phyloP scores from a whole-genome alignment of 1,139 yeast genomes.

The Pichia sp. region DNA sequence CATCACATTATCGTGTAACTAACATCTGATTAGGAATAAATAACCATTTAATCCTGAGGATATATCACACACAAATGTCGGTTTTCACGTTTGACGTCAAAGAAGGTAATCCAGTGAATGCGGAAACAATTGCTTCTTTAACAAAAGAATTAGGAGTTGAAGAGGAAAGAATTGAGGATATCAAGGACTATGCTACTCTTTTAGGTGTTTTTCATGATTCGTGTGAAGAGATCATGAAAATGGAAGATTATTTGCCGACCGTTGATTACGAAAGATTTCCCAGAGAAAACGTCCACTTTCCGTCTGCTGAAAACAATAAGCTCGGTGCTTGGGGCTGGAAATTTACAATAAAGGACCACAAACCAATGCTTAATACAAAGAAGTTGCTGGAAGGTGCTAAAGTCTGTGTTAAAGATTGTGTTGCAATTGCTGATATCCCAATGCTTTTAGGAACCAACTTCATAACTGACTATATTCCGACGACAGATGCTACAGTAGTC shows the following conservation, averaged over 20 bases:
- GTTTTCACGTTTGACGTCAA: neutral
- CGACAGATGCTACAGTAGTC: slow-evolving; percentile 34
- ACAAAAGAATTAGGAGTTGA: neutral
- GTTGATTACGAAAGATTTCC: slow-evolving; percentile 33
- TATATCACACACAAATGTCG: neutral
- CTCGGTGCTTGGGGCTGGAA: slow-evolving; percentile 38
- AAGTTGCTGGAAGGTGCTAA: slow-evolving; percentile 28
- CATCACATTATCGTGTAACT: neutral
- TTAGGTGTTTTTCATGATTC: slow-evolving; percentile 29
- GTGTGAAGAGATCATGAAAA: slow-evolving; percentile 24
- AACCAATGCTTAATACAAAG: slow-evolving; percentile 3
- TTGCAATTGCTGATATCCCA: slow-evolving; percentile 35
- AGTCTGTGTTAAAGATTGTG: slow-evolving; percentile 34
- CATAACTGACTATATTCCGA: slow-evolving; percentile 31
- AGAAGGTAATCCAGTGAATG: neutral
- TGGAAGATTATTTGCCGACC: slow-evolving; percentile 22
- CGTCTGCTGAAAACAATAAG: slow-evolving; percentile 25
- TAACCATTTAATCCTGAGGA: too few relatives aligned
- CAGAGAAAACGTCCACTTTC: slow-evolving; percentile 29
- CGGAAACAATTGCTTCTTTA: neutral
- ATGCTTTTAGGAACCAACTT: slow-evolving; percentile 36
- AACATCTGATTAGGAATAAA: too few relatives aligned
- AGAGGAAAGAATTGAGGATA: neutral
- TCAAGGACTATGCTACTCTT: slow-evolving; percentile 24
- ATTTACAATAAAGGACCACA: slow-evolving; percentile 32